A percentile compares a stretch with the other conserved stretches of the same genome.
Conservation (phyloP, 441 rosid species). For the Populus trichocarpa region DNA sequence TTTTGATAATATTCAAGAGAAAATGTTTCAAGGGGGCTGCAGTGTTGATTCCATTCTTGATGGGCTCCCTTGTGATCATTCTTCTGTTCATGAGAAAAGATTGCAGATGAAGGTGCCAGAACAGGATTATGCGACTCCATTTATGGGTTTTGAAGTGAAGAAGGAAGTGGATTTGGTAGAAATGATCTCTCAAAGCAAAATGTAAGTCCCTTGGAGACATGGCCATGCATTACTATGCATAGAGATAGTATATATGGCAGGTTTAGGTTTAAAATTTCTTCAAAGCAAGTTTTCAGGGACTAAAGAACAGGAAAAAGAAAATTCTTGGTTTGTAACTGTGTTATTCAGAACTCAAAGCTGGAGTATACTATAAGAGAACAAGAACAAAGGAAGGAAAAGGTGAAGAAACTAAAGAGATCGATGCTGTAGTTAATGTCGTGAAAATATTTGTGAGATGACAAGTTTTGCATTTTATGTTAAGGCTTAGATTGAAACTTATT, state of each 20-base stretch:
- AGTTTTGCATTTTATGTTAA: neutral
- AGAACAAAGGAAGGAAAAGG: neutral
- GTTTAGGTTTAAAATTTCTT: too few species aligned
- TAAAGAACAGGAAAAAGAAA: neutral
- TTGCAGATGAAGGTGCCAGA: constrained; percentile 19
- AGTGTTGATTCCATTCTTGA: constrained; percentile 68
- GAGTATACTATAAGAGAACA: neutral
- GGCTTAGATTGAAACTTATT: too few species aligned
- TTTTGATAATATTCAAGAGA: constrained; percentile 57
- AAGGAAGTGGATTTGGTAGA: constrained; percentile 61
- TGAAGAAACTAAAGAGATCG: neutral
- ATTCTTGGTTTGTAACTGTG: neutral
- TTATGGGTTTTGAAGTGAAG: constrained; percentile 29
- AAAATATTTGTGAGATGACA: neutral
- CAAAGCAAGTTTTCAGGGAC: neutral
- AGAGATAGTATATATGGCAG: too few species aligned
- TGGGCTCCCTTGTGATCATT: constrained; percentile 36
- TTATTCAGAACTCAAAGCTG: too few species aligned
- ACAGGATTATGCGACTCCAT: constrained; percentile 9
- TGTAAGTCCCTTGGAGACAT: neutral
- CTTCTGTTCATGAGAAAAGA: constrained; percentile 20
- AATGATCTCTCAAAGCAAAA: constrained; percentile 50
- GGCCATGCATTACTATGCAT: neutral
- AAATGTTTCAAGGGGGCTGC: constrained; percentile 59
- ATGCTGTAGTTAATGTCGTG: neutral